Conservation (phyloP, 2,329 filamentous ascomycete species). For the Apiospora pterosperma region DNA sequence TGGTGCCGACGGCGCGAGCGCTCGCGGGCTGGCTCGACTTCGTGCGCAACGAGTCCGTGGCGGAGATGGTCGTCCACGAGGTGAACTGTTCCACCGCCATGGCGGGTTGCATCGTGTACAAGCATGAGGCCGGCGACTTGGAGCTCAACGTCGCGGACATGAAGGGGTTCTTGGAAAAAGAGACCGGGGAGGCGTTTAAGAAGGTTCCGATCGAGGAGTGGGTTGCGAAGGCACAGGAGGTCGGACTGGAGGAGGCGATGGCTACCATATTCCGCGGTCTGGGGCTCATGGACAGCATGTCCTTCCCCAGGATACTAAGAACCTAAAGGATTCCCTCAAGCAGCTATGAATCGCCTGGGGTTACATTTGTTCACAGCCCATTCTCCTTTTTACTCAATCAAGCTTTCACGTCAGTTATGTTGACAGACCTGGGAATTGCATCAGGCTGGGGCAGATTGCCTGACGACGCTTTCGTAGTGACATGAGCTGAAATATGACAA, state of each 20-base stretch:
- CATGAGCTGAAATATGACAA: no score
- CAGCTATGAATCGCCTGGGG: no score
- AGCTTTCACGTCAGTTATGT: no score
- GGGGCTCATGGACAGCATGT: background rate
- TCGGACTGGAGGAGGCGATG: background rate
- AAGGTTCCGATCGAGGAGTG: background rate
- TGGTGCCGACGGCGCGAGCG: background rate
- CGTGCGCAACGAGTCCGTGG: background rate
- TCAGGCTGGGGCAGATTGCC: no score
- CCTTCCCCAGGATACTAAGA: background rate
- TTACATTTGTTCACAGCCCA: no score
- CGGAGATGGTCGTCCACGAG: background rate
- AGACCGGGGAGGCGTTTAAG: background rate
- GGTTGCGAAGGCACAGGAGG: background rate
- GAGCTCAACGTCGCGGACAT: background rate
- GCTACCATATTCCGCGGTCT: background rate
- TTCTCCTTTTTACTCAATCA: no score
- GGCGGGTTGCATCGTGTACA: background rate
- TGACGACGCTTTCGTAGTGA: no score
- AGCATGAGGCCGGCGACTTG: background rate
- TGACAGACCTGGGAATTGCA: no score
- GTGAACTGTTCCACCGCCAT: background rate
- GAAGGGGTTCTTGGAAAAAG: background rate
- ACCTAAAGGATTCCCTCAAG: no score
- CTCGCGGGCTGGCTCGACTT: background rate